Percentiles rank a stretch among this genome's conserved stretches.
phyloP scores from a whole-genome alignment of 1,284 basidiomycete species.

The Earliella scabrosa region DNA sequence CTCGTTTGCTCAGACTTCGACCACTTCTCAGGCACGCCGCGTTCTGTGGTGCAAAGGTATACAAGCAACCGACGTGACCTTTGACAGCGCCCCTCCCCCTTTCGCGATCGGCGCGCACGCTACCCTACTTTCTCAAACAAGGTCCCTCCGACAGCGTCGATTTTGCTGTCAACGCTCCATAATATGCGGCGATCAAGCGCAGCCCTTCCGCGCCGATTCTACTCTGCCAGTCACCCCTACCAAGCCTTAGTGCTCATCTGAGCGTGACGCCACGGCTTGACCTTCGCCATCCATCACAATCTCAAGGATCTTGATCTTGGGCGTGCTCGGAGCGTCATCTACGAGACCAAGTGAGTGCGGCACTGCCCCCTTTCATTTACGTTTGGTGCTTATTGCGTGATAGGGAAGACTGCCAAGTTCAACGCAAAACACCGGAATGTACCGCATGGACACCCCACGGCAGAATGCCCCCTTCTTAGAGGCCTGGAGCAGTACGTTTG shows the following conservation, averaged over 20 bases:
- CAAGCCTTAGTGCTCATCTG: no score
- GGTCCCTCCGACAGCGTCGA: constrained; percentile 10
- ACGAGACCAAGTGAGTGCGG: constrained; percentile 30
- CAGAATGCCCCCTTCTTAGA: constrained; percentile 68
- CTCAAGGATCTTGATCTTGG: no score
- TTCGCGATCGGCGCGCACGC: constrained; percentile 9
- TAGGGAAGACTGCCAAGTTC: constrained; percentile 64
- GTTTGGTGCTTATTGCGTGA: background rate
- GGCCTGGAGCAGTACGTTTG: constrained; percentile 60
- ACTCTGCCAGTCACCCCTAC: no score
- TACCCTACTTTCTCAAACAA: background rate
- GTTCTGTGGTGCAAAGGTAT: constrained; percentile 38
- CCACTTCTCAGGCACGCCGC: constrained; percentile 44
- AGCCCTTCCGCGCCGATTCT: no score
- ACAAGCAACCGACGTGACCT: constrained; percentile 39
- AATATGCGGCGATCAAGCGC: background rate
- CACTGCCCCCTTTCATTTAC: background rate
- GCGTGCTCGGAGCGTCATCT: constrained; percentile 32
- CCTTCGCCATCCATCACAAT: no score
- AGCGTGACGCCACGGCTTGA: no score
- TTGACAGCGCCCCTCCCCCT: constrained; percentile 25
- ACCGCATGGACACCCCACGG: constrained; percentile 56
- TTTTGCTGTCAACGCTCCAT: constrained; percentile 8
- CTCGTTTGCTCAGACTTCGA: constrained; percentile 48
- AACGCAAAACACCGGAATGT: constrained; percentile 60